Base-by-base conservation (phyloP, 768 basidiomycete genomes). In the Dacryopinax spathularia region DNA sequence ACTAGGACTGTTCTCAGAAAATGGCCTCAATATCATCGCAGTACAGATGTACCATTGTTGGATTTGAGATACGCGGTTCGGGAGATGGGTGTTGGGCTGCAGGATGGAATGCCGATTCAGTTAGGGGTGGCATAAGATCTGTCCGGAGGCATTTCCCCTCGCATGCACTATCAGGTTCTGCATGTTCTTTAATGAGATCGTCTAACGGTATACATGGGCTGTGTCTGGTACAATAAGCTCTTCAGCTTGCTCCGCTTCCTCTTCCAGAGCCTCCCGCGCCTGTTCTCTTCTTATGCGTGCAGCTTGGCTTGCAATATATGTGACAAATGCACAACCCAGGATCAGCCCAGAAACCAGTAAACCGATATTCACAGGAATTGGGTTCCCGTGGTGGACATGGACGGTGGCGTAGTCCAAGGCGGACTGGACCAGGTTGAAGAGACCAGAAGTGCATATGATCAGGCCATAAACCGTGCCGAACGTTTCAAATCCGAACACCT, bases 1-100 rank as follows among this genome's bases (percentile, higher is more conserved):
- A 82, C 85, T 87, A 29, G 4, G 10, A 56, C 12, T 10, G 48
- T 4, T 60, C 4, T 44, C 41, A 43, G n/a, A n/a, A 63, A 43
- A 41, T 10, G 39, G 15, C n/a, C 16, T 22, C 16, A 44, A 27
- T 3, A 13, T 27, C 4, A 15, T 15, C 39, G 6, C 16, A 2
- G 7, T 4, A 13, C 34, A 33, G 15, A 22, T 5, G 36, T 61
- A 56, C 48, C 48, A 56, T 56, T 25, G 7, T 18, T 6, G 6
- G 39, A 7, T 6, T 6, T 41, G n/a, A n/a, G n/a, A n/a, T n/a
- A n/a, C n/a, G n/a, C n/a, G n/a, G n/a, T n/a, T n/a, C n/a, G n/a
- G 7, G 39, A 6, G 16, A 6, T 18, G 18, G 39, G 22, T 18
- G 39, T 41, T 41, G 39, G 18, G 4, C 18, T 41, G 7, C 5